phyloP scores from a whole-genome alignment of 2,329 filamentous ascomycete species.

The Aciculosporium take region DNA sequence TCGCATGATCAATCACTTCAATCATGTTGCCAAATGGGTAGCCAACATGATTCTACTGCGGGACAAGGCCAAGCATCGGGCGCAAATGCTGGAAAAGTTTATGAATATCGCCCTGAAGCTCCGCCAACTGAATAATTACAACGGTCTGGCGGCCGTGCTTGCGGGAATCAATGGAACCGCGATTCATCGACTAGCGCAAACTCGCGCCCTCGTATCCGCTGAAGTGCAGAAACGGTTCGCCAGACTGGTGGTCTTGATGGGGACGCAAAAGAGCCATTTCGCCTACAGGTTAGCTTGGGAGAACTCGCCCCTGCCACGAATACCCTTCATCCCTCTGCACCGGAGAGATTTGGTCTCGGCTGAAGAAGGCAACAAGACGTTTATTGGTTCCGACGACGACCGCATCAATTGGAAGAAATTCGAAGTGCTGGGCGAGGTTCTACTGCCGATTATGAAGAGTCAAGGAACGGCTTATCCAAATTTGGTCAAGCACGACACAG shows the following conservation, averaged over 20 bases:
- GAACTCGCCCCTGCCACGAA: constrained; percentile 77
- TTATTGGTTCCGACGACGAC: constrained; percentile 57
- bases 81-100: constrained; percentile 84
- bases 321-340: constrained; percentile 86
- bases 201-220: constrained; percentile 57
- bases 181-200: constrained; percentile 70
- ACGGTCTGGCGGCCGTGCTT: constrained; percentile 82
- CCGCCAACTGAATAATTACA: constrained; percentile 91
- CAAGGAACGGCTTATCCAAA: constrained; percentile 72
- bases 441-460: constrained; percentile 81
- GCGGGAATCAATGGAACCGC: constrained; percentile 83
- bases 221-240: constrained; percentile 73
- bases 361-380: constrained; percentile 83
- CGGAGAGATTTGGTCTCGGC: constrained; percentile 81
- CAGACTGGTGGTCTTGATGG: constrained; percentile 81
- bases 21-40: constrained; percentile 71
- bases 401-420: constrained; percentile 98
- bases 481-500: constrained; percentile 52
- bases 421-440: constrained; percentile 83
- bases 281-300: constrained; percentile 97
- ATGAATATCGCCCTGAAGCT: constrained; percentile 81
- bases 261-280: constrained; percentile 80
- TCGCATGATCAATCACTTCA: constrained; percentile 88
- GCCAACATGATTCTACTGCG: constrained; percentile 73
- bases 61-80: constrained; percentile 91